Evolutionary conservation across 2,329 filamentous ascomycete genomes (phyloP).

Genomic region (Akanthomyces muscarius): DNA sequence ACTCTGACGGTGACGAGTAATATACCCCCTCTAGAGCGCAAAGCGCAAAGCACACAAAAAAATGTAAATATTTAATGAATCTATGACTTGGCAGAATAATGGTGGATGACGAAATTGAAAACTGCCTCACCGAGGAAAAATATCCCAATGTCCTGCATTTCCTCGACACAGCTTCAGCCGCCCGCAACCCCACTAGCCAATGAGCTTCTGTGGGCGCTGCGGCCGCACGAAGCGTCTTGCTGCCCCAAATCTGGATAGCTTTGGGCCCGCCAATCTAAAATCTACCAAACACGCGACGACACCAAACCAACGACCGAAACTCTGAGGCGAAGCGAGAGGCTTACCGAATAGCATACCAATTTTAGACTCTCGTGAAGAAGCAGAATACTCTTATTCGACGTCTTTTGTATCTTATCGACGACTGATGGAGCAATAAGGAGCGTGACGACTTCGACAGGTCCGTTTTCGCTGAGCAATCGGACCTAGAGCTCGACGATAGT

Average conservation of each 20-base stretch:
- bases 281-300: slow-evolving; percentile 15
- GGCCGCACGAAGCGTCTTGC: neutral
- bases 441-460: neutral
- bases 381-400: neutral
- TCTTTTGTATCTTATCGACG: neutral
- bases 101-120: too few species aligned
- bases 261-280: neutral
- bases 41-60: too few species aligned
- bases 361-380: neutral
- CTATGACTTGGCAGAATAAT: neutral
- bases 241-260: slow-evolving; percentile 13
- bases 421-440: slow-evolving; percentile 13
- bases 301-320: neutral
- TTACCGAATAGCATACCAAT: neutral
- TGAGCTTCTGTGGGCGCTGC: slow-evolving; percentile 9
- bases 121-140: too few species aligned
- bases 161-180: neutral
- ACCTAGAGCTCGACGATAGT: neutral
- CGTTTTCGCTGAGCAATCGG: neutral
- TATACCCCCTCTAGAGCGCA: neutral
- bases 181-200: slow-evolving; percentile 11
- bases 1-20: slow-evolving; percentile 22
- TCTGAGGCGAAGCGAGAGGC: neutral
- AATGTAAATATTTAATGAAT: slow-evolving; percentile 1
- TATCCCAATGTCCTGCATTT: neutral